Conservation (phyloP, 2,329 filamentous ascomycete genomes). For the Lecanicillium sp. region DNA sequence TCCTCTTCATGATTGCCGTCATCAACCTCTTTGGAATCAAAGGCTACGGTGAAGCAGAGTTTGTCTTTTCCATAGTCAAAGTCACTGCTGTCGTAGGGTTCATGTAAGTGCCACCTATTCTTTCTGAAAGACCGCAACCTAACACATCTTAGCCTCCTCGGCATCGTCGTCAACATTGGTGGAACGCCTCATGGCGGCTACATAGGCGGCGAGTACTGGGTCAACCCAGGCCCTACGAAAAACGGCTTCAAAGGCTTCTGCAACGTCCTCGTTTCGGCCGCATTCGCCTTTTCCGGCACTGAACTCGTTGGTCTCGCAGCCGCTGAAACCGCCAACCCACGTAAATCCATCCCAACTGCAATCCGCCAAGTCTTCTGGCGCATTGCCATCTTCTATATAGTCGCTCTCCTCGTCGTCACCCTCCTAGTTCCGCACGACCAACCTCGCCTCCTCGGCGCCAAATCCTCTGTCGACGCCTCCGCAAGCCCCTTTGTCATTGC, state of each 20-base stretch:
- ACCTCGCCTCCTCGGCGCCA: conserved; percentile 26
- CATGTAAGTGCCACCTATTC: conserved; percentile 25
- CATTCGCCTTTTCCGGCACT: conserved; percentile 58
- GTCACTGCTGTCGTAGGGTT: conserved; percentile 46
- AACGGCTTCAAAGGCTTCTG: conserved; percentile 63
- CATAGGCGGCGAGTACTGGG: conserved; percentile 32
- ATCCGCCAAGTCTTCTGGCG: conserved; percentile 60
- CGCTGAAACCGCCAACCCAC: conserved; percentile 56
- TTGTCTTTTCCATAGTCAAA: conserved; percentile 43
- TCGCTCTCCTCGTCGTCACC: conserved; percentile 36
- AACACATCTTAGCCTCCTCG: conserved; percentile 27
- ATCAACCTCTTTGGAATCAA: conserved; percentile 44
- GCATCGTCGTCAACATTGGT: conserved; percentile 45
- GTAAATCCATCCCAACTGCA: conserved; percentile 63
- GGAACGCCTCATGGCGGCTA: conserved; percentile 40
- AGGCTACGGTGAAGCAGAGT: conserved; percentile 44
- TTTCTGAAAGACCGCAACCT: not conserved
- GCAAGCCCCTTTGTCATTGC: conserved; percentile 41
- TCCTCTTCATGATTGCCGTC: conserved; percentile 34
- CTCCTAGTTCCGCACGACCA: conserved; percentile 33
- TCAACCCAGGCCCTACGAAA: conserved; percentile 43
- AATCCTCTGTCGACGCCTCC: conserved; percentile 19
- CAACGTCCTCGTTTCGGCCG: conserved; percentile 59
- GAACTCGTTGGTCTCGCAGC: conserved; percentile 60
- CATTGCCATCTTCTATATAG: conserved; percentile 37